Conservation (phyloP, 2,329 filamentous ascomycete species). For the Colletotrichum lentis region DNA sequence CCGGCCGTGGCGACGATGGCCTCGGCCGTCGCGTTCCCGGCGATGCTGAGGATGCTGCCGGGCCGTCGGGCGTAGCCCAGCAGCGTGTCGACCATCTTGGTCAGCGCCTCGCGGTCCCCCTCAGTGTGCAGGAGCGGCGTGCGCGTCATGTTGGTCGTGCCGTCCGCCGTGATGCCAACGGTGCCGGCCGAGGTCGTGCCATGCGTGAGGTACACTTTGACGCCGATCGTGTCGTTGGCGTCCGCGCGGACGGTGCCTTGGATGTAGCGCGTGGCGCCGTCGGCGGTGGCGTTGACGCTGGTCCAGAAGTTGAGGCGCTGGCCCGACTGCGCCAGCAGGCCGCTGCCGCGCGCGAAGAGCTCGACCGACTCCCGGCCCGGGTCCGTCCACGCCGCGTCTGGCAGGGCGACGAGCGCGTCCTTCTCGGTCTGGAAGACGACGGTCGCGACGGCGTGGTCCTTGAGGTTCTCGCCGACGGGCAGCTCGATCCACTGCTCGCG, state of each 20-base stretch:
- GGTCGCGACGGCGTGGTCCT: slow-evolving; percentile 46
- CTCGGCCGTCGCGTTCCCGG: slow-evolving; percentile 40
- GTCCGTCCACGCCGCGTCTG: slow-evolving; percentile 41
- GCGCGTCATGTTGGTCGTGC: slow-evolving; percentile 53
- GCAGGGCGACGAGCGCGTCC: slow-evolving; percentile 35
- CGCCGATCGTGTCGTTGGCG: slow-evolving; percentile 53
- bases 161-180: slow-evolving; percentile 51
- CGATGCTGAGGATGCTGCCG: slow-evolving; percentile 39
- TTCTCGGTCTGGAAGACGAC: slow-evolving; percentile 46
- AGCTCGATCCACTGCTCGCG: slow-evolving; percentile 43
- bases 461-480: slow-evolving; percentile 55
- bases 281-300: slow-evolving; percentile 51
- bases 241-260: slow-evolving; percentile 58
- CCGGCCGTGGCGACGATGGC: slow-evolving; percentile 40
- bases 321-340: slow-evolving; percentile 55
- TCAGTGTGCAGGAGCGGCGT: slow-evolving; percentile 49
- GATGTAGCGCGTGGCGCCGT: slow-evolving; percentile 49
- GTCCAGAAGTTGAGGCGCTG: slow-evolving; percentile 60
- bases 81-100: slow-evolving; percentile 43
- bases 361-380: slow-evolving; percentile 45
- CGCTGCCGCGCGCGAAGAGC: slow-evolving; percentile 48
- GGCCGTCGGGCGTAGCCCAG: slow-evolving; percentile 42
- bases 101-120: slow-evolving; percentile 44
- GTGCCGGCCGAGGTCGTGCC: slow-evolving; percentile 57
- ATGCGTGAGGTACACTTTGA: slow-evolving; percentile 61